Evolutionary conservation across 2,329 filamentous ascomycete species (phyloP).

Genomic region (Tolypocladium tropicale): DNA sequence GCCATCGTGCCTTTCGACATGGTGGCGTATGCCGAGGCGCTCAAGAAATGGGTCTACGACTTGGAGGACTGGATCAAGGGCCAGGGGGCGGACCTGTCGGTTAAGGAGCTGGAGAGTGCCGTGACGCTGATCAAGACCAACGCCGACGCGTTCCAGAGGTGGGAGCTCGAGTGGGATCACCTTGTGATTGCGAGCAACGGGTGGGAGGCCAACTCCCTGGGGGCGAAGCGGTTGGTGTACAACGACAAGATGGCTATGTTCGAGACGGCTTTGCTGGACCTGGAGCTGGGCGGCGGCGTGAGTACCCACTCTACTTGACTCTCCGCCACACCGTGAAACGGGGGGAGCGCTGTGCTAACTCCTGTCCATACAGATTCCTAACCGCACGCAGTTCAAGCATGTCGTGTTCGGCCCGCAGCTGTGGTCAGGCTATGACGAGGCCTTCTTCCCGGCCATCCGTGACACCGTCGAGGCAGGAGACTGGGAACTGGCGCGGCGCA

Average conservation of each 20-base stretch:
- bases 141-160: conserved; percentile 55
- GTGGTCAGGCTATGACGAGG: conserved; percentile 44
- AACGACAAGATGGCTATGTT: conserved; percentile 74
- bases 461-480: conserved; percentile 66
- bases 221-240: conserved; percentile 58
- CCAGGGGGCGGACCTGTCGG: conserved; percentile 29
- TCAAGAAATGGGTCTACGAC: conserved; percentile 56
- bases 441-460: conserved; percentile 59
- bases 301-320: conserved; percentile 26
- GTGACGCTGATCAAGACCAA: conserved; percentile 43
- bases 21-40: conserved; percentile 55
- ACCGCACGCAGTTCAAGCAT: conserved; percentile 89
- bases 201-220: conserved; percentile 63
- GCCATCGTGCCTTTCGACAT: conserved; percentile 78
- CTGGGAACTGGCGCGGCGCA: conserved; percentile 56
- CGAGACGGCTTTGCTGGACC: conserved; percentile 73
- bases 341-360: conserved; percentile 5
- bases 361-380: conserved; percentile 50
- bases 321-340: neutral
- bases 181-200: conserved; percentile 61
- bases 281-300: conserved; percentile 63
- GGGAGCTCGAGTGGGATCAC: conserved; percentile 69
- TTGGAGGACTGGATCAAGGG: conserved; percentile 55
- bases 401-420: conserved; percentile 76
- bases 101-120: conserved; percentile 38